Evolutionary conservation across 306 rosid genomes (phyloP), one percentile per base, ranked within the genome.

Genomic region (Castanea crenata): DNA sequence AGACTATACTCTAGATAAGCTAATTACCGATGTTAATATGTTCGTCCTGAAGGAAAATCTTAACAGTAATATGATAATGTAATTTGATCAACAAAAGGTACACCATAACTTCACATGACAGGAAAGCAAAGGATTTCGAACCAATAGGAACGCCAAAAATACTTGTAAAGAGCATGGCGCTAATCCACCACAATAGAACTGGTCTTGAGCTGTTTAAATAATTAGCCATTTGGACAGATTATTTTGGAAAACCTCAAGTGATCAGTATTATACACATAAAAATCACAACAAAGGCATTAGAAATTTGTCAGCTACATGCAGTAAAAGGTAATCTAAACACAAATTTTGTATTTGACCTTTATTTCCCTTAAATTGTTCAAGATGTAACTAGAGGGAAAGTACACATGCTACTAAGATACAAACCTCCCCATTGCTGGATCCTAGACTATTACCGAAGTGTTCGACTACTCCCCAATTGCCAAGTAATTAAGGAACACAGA

Each of bases 51-150:
- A 44, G 19, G 29, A 20, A 71, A 73, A 57, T 76, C 68, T 77
- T 51, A 13, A 32, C 71, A 16, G 71, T 18, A 6, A 34, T 31
- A 65, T 20, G 34, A 32, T 34, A 35, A 35, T 8, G 71, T 29
- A 76, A 52, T 21, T 41, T 63, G 54, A 55, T 29, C n/a, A 61
- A 14, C 74, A 72, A 41, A 58, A 51, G 5, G 6, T 46, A 13
- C 54, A 69, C 29, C 38, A 76, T 52, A 41, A 35, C 67, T 27
- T 23, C n/a, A 77, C 69, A 72, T 52, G n/a, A 41, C 44, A 62
- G 20, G 13, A 69, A 10, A 41, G 23, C 20, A 69, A 46, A 31
- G 55, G 27, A 67, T 5, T 19, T 3, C 19, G 14, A 79, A 31
- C 12, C 31, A 49, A 38, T 1, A 6, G n/a, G 65, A 25, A 71